Base-by-base conservation (phyloP, 1,284 basidiomycete species). In the Inonotus obliquus region DNA sequence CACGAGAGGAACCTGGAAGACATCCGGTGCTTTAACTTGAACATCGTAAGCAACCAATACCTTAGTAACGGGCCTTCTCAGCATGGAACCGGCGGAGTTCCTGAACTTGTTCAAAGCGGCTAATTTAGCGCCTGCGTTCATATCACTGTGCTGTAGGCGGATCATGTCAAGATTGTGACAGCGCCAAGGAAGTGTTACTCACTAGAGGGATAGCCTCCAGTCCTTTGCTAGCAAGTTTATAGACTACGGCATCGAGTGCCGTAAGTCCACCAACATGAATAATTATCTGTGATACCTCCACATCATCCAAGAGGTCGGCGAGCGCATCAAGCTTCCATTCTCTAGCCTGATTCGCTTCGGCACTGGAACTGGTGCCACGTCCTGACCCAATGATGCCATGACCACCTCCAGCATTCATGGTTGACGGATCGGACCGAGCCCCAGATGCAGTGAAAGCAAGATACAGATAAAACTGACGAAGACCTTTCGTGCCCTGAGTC, bases 271-370 rank as follows among this genome's bases (percentile, higher is more conserved):
- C 93, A 37, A 96, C 94, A 69, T 95, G 91, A 48, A 96, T 90
- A 63, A 96, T 87, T 0, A 91, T 92, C 67, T 95, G 92, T 54
- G 80, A 78, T 9, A 90, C 81, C 51, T 94, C 92, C 14, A 93
- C 84, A 71, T 98, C 96, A 55, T 96, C 94, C 66, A 97, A 88
- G 64, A 98, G 79, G 73, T 98, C 96, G 25, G 91, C 87, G 38
- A 99, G 81, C 17, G 94, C 95, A 70, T 99, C 96, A 57, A 99
- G 79, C 76, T 99, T 99, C 92, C 95, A 98, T 75, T 98, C 96
- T 65, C 93, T 84, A 39, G 94, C 94, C 72, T 94, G 91, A 13
- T 86, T 85, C 51, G 86, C 93, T 75, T 96, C 94, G 13, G 92
- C 89, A 72, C 79, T 91, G 11, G 86, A 84, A 0, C 69, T 66